Evolutionary conservation across 495 filamentous ascomycete species (phyloP), one percentile per base, ranked within the genome.

Genomic region (Bathelium albidoporum): DNA sequence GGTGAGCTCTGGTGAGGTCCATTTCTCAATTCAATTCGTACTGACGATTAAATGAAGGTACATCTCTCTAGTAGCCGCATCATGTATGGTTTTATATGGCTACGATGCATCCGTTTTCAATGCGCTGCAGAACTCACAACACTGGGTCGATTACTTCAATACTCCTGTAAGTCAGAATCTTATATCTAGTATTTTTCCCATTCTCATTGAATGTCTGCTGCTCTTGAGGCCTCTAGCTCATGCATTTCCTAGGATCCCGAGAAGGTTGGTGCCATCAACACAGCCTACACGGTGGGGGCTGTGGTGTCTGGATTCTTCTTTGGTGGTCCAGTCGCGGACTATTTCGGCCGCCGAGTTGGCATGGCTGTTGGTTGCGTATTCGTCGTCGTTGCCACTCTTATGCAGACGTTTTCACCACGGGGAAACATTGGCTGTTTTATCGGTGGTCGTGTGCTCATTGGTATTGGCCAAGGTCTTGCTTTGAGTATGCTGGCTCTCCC

Each of bases 51-150:
- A 63, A 2, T 32, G 36, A 16, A 85, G 83, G 84, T 85, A 83
- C 73, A 79, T 83, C 59, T 83, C 84, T 53, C 72, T 82, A 31
- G 80, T 86, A 59, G 83, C 83, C 34, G 83, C 84, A 68, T 77
- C 82, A 72, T 86, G 83, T 69, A 87, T 87, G 85, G 82, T 85
- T 18, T 74, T 87, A 18, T 87, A 85, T 68, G 84, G 85, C 12
- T 87, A 85, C 64, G 84, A 87, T 78, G 83, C 83, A 29, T 85
- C 83, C 1, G 83, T 86, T 11, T 87, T 79, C 76, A 86, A 86
- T 70, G 82, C 83, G 26, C 80, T 85, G 22, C 83, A 84, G 67
- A 81, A 79, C 29, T 83, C 80, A 9, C 70, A 77, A 9, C 81
- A 85, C 66, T 86, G 84, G 84, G 71, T 80, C 7, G 77, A 76